Evolutionary conservation across 495 filamentous ascomycete genomes (phyloP).

Genomic region (Mycothermus thermophilus): DNA sequence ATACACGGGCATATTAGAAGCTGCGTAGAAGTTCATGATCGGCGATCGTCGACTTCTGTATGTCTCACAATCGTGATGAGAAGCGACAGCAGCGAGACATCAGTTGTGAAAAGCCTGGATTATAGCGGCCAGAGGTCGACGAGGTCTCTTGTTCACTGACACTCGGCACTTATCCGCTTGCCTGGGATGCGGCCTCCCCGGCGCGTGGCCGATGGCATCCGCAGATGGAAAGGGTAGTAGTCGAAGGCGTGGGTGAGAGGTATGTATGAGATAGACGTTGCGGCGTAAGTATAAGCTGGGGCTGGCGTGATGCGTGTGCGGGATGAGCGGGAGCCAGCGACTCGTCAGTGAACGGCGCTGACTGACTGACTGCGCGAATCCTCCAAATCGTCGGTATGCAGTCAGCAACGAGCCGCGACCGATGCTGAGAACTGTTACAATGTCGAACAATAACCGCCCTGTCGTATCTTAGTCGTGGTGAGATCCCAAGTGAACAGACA

Average conservation of each 20-base stretch:
- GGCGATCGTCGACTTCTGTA: too few relatives aligned
- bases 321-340: too few relatives aligned
- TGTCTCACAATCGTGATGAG: neutral
- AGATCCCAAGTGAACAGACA: too few relatives aligned
- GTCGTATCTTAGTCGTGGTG: too few relatives aligned
- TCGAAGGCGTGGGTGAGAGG: neutral
- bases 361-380: too few relatives aligned
- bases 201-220: constrained; percentile 5
- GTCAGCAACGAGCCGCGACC: too few relatives aligned
- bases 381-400: too few relatives aligned
- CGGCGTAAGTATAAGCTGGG: too few relatives aligned
- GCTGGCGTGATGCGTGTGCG: too few relatives aligned
- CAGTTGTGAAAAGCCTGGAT: neutral
- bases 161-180: constrained; percentile 1
- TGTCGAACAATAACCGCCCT: too few relatives aligned
- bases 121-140: constrained; percentile 2
- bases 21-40: constrained; percentile 24
- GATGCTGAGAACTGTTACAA: too few relatives aligned
- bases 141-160: constrained; percentile 3
- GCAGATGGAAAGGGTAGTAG: constrained; percentile 1
- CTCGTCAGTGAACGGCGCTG: too few relatives aligned
- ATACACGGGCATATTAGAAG: constrained; percentile 20
- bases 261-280: neutral
- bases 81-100: neutral
- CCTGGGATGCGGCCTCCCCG: constrained; percentile 4